phyloP scores from a whole-genome alignment of 2,329 filamentous ascomycete genomes.

The Cadophora sp. region DNA sequence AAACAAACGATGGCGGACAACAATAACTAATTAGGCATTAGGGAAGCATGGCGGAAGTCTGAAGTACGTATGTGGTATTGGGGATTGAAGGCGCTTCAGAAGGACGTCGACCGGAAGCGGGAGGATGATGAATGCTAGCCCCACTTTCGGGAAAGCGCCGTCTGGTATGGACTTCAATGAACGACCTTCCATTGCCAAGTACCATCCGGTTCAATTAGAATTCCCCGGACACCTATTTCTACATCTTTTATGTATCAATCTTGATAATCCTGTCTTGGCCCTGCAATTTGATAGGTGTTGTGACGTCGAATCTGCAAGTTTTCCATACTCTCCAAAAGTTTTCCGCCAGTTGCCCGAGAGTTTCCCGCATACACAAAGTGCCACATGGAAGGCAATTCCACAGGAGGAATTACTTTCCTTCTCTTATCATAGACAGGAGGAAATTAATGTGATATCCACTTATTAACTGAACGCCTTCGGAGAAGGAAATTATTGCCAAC shows the following conservation, averaged over 20 bases:
- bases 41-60: background rate
- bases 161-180: background rate
- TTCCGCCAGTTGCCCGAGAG: constrained; percentile 6
- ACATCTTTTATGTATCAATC: background rate
- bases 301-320: background rate
- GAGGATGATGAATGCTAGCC: background rate
- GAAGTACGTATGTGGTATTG: background rate
- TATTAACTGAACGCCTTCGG: background rate
- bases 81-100: background rate
- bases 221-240: background rate
- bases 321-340: background rate
- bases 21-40: background rate
- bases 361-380: background rate
- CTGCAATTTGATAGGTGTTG: background rate
- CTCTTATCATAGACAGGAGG: background rate
- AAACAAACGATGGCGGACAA: background rate
- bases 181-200: background rate
- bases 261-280: background rate
- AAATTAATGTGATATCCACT: background rate
- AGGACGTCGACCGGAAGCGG: background rate
- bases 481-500: background rate
- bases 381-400: background rate
- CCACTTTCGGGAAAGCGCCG: constrained; percentile 16
- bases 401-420: background rate
- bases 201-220: background rate